Base-by-base conservation (phyloP, 2,329 filamentous ascomycete genomes). In the Pezicula rhizophila region DNA sequence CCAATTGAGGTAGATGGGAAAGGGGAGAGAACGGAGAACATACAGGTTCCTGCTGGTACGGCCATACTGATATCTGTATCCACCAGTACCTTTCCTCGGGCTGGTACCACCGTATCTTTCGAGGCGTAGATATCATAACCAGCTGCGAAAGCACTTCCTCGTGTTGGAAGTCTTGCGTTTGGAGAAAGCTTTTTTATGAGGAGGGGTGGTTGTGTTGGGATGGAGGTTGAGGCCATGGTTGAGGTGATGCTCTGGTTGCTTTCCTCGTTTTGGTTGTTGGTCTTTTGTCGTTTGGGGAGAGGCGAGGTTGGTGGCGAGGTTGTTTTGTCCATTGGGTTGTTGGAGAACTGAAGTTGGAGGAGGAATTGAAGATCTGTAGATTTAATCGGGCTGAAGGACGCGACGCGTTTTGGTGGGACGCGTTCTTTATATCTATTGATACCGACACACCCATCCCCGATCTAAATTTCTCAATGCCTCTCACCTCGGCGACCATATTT, bases 91-190 rank as follows among this genome's bases (percentile, higher is more conserved):
- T 95, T 90, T 57, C 90, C 91, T 52, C 88, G 78, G 2, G 87
- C 82, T 0, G 91, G 91, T 49, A 99, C 84, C 2, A 79, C 78
- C 4, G 84, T 85, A 34, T 85, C 80, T 62, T 81, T 80, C 2
- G 89, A 80, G 45, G 83, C 85, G 70, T 96, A 97, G 50, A 99
- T 66, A 69, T 99, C 93, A 71, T 97, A 97, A 33, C 93, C 93
- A 1, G 93, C 93, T 1, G 93, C 89, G 64, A 88, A 91, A 46
- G 84, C 85, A 57, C 88, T 95, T 57, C 93, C 93, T 48, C 92
- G 84, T 0, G 89, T 97, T 10, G 93, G 93, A 20, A 91, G 77
- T 42, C 78, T 80, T n/a, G 85, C 93, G 55, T 85, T 82, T 34
- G 82, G 74, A 8, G 86, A 86, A 51, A 97, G 84, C 69, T 95